Base-by-base conservation (phyloP, 2,329 filamentous ascomycete species). In the Huntiella omanensis region DNA sequence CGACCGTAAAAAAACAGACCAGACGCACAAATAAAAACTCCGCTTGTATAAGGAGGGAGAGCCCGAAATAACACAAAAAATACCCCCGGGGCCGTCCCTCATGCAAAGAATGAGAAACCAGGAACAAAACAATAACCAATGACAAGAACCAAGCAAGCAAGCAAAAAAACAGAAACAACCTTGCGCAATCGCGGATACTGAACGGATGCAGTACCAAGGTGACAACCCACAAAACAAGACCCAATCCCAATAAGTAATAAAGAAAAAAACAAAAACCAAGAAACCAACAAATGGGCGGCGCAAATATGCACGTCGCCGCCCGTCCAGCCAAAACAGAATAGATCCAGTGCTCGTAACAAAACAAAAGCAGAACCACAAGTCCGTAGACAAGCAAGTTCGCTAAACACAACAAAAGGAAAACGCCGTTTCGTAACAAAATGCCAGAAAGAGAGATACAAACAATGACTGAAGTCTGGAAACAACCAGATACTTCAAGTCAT, bases 41-140 rank as follows among this genome's bases (percentile, higher is more conserved):
- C 41, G 34, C 34, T 41, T 43, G 41, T 43, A 48, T 43, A 48
- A 41, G 46, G 40, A 41, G 46, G 46, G 40, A 40, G 37, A 33
- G 34, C 41, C 46, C 39, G 35, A 28, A 44, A 48, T 36, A 32
- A 45, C 10, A 48, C 35, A 36, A 33, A 28, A 28, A 28, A 28
- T 28, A 28, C 22, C 22, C 22, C 22, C 22, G 22, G 22, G 22
- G 22, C 22, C 40, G 45, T 47, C 45, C 45, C 45, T 41, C 45
- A 47, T 10, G 39, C 13, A 40, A 36, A 47, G 16, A 48, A 40
- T 13, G 19, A 49, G 6, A 41, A 40, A 49, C 6, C n/a, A 40
- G 35, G 35, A 11, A 17, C 17, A 33, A 49, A 44, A 40, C 40
- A 16, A 28, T 19, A 19, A 33, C 22, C 22, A 28, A 28, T 28